Evolutionary conservation across 2,329 filamentous ascomycete genomes (phyloP).

Genomic region (Xylariales sp.): DNA sequence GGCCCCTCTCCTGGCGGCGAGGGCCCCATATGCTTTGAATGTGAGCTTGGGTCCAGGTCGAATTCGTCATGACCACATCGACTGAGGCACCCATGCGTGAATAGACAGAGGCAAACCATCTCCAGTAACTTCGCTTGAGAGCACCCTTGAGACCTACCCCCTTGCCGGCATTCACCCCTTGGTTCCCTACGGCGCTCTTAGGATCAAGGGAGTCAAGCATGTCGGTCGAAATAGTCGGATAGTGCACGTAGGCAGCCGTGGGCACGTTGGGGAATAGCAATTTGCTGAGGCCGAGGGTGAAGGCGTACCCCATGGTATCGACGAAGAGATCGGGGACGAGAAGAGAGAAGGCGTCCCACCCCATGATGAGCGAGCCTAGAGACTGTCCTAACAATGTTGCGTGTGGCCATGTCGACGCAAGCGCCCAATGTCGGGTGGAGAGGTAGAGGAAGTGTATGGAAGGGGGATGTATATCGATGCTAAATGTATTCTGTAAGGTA

Average conservation of each 20-base stretch:
- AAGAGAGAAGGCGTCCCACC: conserved; percentile 92
- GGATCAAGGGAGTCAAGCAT: conserved; percentile 89
- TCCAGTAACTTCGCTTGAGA: conserved; percentile 87
- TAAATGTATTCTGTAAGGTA: conserved; percentile 80
- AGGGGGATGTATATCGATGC: conserved; percentile 86
- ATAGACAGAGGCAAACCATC: conserved; percentile 84
- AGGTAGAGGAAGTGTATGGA: conserved; percentile 91
- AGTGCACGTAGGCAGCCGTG: conserved; percentile 95
- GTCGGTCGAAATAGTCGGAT: conserved; percentile 97
- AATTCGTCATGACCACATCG: conserved; percentile 98
- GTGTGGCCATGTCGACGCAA: conserved; percentile 87
- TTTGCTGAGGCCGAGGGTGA: conserved; percentile 84
- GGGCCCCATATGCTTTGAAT: conserved; percentile 83
- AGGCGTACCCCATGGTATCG: conserved; percentile 98
- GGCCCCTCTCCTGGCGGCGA: conserved; percentile 58
- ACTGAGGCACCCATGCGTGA: conserved; percentile 83
- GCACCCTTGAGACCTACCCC: conserved; percentile 77
- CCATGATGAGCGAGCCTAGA: conserved; percentile 85
- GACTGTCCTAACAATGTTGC: conserved; percentile 97
- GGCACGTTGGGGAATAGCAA: conserved; percentile 83
- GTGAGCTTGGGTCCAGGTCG: conserved; percentile 90
- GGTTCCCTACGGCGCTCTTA: conserved; percentile 64
- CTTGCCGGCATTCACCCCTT: conserved; percentile 85
- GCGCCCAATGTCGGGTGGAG: conserved; percentile 85
- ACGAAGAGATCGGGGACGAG: conserved; percentile 93